Evolutionary conservation across 306 rosid genomes (phyloP).

Genomic region (Cicer arietinum): DNA sequence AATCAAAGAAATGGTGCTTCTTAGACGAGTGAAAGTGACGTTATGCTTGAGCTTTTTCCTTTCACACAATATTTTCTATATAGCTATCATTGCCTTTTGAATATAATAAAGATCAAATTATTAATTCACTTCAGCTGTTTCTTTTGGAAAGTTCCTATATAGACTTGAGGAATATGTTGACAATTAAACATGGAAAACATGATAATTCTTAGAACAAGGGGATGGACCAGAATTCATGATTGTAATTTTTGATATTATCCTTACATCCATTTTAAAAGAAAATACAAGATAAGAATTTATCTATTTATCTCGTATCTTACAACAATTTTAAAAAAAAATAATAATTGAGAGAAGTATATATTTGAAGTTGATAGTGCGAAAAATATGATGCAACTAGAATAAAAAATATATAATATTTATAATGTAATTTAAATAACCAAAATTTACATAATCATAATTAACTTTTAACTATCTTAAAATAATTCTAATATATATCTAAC

Average conservation of each 20-base stretch:
- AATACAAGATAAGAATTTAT: too few species aligned
- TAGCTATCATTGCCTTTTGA: constrained; percentile 47
- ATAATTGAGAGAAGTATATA: too few species aligned
- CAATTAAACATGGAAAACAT: background rate
- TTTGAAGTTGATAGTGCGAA: too few species aligned
- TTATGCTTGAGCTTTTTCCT: constrained; percentile 34
- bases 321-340: too few species aligned
- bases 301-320: too few species aligned
- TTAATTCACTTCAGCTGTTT: constrained; percentile 26
- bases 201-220: constrained; percentile 12
- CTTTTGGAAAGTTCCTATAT: constrained; percentile 32
- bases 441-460: too few species aligned
- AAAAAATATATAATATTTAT: too few species aligned
- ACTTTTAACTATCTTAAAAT: too few species aligned
- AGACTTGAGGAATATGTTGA: constrained; percentile 26
- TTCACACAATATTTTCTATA: constrained; percentile 44
- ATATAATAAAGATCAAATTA: constrained; percentile 24
- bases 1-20: constrained; percentile 36
- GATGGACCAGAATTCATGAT: background rate
- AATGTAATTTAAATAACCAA: too few species aligned
- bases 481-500: too few species aligned
- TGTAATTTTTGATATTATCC: background rate
- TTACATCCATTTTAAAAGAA: background rate
- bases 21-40: constrained; percentile 43
- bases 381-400: too few species aligned